Percentiles rank a stretch among this genome's conserved stretches.
Conservation (phyloP, 495 filamentous ascomycete species). For the Daldinia vernicosa region DNA sequence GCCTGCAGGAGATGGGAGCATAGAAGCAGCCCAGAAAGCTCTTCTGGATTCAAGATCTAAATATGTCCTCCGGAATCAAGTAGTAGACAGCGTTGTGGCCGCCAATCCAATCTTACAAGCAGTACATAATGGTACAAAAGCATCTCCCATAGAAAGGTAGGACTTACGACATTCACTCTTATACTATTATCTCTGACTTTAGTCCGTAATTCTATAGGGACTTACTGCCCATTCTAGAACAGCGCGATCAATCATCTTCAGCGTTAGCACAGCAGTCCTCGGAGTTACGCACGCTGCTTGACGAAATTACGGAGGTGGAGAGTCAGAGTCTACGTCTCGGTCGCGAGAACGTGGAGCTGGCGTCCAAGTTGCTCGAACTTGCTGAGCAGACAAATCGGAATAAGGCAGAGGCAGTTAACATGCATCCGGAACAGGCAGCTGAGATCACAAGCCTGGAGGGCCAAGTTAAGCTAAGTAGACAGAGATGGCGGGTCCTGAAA, state of each 20-base stretch:
- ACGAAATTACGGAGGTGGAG: slow-evolving; percentile 63
- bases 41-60: slow-evolving; percentile 73
- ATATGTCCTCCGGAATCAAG: slow-evolving; percentile 71
- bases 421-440: slow-evolving; percentile 59
- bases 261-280: slow-evolving; percentile 65
- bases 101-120: slow-evolving; percentile 80
- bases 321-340: slow-evolving; percentile 63
- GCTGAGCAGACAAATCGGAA: slow-evolving; percentile 62
- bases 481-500: slow-evolving; percentile 77
- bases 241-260: slow-evolving; percentile 71
- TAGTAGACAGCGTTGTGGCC: slow-evolving; percentile 71
- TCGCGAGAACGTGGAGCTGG: slow-evolving; percentile 68
- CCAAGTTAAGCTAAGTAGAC: slow-evolving; percentile 64
- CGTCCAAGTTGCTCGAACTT: slow-evolving; percentile 67
- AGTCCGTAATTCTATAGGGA: slow-evolving; percentile 56
- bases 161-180: background rate
- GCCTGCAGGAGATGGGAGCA: slow-evolving; percentile 49
- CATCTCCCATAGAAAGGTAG: slow-evolving; percentile 74
- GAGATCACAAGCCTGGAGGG: slow-evolving; percentile 65
- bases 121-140: slow-evolving; percentile 71
- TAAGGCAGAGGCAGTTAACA: slow-evolving; percentile 59
- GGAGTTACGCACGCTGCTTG: slow-evolving; percentile 56
- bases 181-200: slow-evolving; percentile 14
- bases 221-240: slow-evolving; percentile 69
- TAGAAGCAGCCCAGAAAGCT: slow-evolving; percentile 68